Base-by-base conservation (phyloP, 306 rosid species). In the Arachis hypogaea region DNA sequence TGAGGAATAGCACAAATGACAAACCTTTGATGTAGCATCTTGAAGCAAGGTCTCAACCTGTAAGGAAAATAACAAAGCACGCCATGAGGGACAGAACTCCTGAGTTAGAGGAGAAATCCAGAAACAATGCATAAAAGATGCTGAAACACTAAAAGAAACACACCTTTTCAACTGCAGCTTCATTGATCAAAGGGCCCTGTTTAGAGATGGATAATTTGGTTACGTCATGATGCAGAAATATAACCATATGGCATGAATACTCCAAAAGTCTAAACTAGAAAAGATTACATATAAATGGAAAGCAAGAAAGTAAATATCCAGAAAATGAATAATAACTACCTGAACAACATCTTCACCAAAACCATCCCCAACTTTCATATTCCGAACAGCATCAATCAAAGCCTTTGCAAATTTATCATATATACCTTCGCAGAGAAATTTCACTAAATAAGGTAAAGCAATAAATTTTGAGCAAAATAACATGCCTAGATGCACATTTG, bases 101-200 rank as follows among this genome's bases (percentile, higher is more conserved):
- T 28, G 45, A 63, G 62, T 49, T 66, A 68, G 38, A 69, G 38
- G 74, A 60, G 40, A 69, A 45, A 30, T 60, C 76, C 58, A 8
- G 28, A 42, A 69, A 46, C 18, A 33, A 56, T 14, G 73, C 72
- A 67, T 12, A 62, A 52, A 42, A 66, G 45, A 80, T 75, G 65
- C 47, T 43, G 52, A 68, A 73, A 69, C 71, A 72, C 57, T n/a
- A 55, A 47, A 52, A 71, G 74, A 56, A 52, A 77, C 66, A 79
- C 73, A 93, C 99, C 99, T 94, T 94, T 64, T 85, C 49, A 0
- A 94, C 96, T 43, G 99, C 99, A 77, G 99, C 97, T 84, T 94
- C 99, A 78, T 94, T 94, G 78, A 94, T 94, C 64, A 94, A 83
- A 78, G 99, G 99, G 55, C 99, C 99, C 97, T 94, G 85, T 75